phyloP scores from a whole-genome alignment of 208 protist species.

The Willaertia magna region DNA sequence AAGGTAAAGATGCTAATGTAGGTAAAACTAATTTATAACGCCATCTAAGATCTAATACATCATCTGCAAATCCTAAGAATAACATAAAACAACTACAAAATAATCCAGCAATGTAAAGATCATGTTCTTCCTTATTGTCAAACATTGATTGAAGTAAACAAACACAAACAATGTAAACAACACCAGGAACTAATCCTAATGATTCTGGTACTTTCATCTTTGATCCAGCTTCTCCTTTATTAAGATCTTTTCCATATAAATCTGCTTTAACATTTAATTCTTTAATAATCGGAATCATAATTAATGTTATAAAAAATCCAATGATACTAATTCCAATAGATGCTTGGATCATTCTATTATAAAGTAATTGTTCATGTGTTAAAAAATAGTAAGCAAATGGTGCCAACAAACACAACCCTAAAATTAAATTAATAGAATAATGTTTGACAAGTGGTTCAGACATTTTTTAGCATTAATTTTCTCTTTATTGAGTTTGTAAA shows the following conservation, averaged over 20 bases:
- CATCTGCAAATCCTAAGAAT: constrained; percentile 97
- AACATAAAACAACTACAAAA: constrained; percentile 91
- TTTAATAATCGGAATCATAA: neutral
- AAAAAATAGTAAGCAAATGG: neutral
- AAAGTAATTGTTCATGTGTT: constrained; percentile 5
- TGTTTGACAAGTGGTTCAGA: too few relatives aligned
- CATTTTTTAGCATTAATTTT: too few relatives aligned
- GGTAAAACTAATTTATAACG: constrained; percentile 93
- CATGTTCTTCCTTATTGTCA: constrained; percentile 26
- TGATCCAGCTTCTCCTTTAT: neutral
- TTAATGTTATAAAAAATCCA: neutral
- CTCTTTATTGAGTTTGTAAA: too few relatives aligned
- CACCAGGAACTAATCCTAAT: constrained; percentile 47
- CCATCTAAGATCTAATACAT: constrained; percentile 95
- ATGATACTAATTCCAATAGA: constrained; percentile 9
- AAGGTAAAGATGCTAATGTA: constrained; percentile 75
- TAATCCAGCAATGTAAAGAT: constrained; percentile 66
- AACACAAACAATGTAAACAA: constrained; percentile 45
- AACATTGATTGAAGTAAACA: constrained; percentile 23
- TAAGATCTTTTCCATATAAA: neutral
- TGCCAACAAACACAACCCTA: neutral
- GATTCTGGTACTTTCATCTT: constrained; percentile 38
- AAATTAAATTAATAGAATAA: neutral
- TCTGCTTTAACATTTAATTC: neutral
- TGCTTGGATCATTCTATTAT: neutral